Evolutionary conservation across 192 early-diverging fungal species (phyloP).

Genomic region (Coemansia sp.): DNA sequence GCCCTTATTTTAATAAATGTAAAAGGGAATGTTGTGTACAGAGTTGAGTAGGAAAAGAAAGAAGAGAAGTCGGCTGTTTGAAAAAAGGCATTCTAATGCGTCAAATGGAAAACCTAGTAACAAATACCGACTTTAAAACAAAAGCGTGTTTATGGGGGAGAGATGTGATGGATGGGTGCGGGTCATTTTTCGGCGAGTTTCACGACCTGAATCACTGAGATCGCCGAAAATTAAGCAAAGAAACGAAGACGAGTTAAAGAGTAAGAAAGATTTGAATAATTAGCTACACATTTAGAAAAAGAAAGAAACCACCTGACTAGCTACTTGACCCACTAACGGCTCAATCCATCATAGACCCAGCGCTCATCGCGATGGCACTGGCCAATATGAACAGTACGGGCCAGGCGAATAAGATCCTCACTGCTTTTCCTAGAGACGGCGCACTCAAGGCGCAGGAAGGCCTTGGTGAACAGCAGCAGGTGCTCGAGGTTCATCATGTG

Average conservation of each 20-base stretch:
- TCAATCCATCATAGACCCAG: not conserved
- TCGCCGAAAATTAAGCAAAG: too few species aligned
- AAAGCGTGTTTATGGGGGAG: constrained; percentile 2
- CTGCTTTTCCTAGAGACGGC: not conserved
- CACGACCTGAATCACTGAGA: not conserved
- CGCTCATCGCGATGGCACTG: constrained; percentile 15
- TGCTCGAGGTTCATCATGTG: constrained; percentile 23
- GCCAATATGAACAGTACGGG: constrained; percentile 9
- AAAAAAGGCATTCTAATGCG: too few species aligned
- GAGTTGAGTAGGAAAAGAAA: not conserved
- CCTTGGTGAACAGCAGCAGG: constrained; percentile 19
- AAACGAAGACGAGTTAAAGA: too few species aligned
- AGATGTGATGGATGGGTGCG: not conserved
- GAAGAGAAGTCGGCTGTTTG: not conserved
- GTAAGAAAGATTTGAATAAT: too few species aligned
- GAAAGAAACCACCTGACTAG: not conserved
- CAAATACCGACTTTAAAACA: not conserved
- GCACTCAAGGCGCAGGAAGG: constrained; percentile 5
- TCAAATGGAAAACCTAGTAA: not conserved
- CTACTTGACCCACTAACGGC: too few species aligned
- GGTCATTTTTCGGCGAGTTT: not conserved
- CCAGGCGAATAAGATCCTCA: constrained; percentile 17
- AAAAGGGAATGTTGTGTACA: not conserved
- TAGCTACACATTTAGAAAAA: not conserved
- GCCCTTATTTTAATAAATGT: not conserved